Evolutionary conservation across 129 eudicot species (phyloP).

Genomic region (Flaveria ramosissima): DNA sequence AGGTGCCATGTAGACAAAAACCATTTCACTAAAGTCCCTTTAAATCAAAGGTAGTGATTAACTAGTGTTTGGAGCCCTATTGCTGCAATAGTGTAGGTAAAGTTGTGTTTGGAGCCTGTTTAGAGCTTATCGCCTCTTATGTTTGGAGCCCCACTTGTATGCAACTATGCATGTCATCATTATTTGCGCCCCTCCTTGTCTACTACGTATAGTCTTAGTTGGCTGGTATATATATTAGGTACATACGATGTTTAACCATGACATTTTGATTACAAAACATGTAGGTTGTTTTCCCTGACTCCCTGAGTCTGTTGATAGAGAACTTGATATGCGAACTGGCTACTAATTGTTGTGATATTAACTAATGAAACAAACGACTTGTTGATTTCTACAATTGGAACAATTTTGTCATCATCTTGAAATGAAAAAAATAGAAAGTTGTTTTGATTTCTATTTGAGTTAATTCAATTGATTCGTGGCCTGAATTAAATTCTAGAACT

Average conservation of each 20-base stretch:
- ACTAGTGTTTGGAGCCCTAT: too few species aligned
- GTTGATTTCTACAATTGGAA: not conserved
- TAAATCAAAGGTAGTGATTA: too few species aligned
- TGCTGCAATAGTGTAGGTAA: too few species aligned
- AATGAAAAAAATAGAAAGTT: not conserved
- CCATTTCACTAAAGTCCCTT: too few species aligned
- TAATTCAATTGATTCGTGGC: not conserved
- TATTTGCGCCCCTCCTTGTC: too few species aligned
- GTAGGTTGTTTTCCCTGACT: not conserved
- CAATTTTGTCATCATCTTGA: not conserved
- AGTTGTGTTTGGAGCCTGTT: too few species aligned
- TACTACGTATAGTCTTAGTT: not conserved
- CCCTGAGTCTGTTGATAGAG: not conserved
- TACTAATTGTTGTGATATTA: not conserved
- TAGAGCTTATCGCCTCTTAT: too few species aligned
- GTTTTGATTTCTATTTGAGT: not conserved
- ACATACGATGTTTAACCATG: not conserved
- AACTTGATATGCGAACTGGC: not conserved
- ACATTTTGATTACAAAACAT: not conserved
- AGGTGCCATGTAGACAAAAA: too few species aligned
- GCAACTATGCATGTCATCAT: too few species aligned
- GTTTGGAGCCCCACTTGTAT: too few species aligned
- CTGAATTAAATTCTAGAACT: not conserved
- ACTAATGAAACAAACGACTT: not conserved
- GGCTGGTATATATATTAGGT: not conserved